Conservation (phyloP, 768 basidiomycete species). For the Pulveroboletus sp. region DNA sequence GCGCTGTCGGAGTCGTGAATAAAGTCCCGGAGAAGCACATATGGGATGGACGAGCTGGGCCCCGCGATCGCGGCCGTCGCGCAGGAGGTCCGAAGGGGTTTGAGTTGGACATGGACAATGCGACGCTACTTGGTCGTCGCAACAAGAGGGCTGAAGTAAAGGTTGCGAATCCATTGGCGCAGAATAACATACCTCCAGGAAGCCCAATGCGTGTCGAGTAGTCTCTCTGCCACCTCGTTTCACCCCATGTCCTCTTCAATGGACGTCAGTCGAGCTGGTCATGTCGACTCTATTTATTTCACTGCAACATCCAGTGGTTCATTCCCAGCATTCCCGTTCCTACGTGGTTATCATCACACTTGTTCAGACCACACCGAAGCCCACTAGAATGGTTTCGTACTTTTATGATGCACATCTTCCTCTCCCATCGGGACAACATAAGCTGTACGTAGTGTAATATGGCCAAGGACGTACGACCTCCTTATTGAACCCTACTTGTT, state of each 20-base stretch:
- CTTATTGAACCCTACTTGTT: slow-evolving; percentile 11
- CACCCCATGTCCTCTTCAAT: not conserved
- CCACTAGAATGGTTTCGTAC: not conserved
- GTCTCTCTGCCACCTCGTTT: not conserved
- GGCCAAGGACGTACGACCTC: slow-evolving; percentile 11
- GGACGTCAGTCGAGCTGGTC: not conserved
- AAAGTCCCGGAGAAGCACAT: slow-evolving; percentile 18
- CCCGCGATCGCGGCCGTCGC: slow-evolving; percentile 50
- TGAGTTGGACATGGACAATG: slow-evolving; percentile 81
- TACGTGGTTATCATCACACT: not conserved
- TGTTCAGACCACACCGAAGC: not conserved
- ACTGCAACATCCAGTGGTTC: not conserved
- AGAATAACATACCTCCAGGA: slow-evolving; percentile 21
- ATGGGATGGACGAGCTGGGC: slow-evolving; percentile 68
- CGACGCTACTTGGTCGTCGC: slow-evolving; percentile 79
- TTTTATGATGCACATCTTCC: slow-evolving; percentile 11
- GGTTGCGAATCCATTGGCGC: slow-evolving; percentile 35
- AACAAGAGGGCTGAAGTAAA: slow-evolving; percentile 37
- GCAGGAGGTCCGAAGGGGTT: slow-evolving; percentile 42
- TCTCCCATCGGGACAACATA: slow-evolving; percentile 3
- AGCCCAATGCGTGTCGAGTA: slow-evolving; percentile 32
- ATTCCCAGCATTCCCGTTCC: not conserved
- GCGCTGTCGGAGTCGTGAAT: slow-evolving; percentile 6
- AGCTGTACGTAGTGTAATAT: slow-evolving; percentile 9
- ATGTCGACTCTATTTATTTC: not conserved